Evolutionary conservation across 148 eudicot species (phyloP).

Genomic region (Dysphania ambrosioides): DNA sequence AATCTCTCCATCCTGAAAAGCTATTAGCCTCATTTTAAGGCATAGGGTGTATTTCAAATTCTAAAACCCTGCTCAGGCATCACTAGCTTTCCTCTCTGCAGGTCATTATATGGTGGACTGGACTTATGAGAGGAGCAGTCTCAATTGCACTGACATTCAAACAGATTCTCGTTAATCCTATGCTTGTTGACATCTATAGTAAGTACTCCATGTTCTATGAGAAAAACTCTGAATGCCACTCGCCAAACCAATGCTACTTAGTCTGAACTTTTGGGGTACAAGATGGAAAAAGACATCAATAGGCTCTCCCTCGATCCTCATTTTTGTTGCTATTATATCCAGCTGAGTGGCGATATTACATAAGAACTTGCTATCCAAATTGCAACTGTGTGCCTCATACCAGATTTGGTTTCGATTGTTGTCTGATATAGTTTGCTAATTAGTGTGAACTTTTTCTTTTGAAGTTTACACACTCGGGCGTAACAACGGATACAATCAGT

Average conservation of each 20-base stretch:
- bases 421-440: background rate
- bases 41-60: background rate
- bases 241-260: too few relatives aligned
- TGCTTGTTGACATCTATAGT: background rate
- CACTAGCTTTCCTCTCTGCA: slow-evolving; percentile 7
- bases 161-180: slow-evolving; percentile 42
- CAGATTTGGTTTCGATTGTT: too few relatives aligned
- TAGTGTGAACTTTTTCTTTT: slow-evolving; percentile 2
- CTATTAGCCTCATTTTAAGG: background rate
- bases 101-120: slow-evolving; percentile 98
- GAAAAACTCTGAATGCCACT: too few relatives aligned
- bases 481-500: slow-evolving; percentile 56
- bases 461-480: slow-evolving; percentile 86
- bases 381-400: too few relatives aligned
- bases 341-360: too few relatives aligned
- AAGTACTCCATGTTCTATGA: too few relatives aligned
- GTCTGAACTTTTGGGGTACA: too few relatives aligned
- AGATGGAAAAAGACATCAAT: too few relatives aligned
- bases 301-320: too few relatives aligned
- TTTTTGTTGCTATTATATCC: too few relatives aligned
- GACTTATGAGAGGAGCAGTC: slow-evolving; percentile 98
- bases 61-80: background rate
- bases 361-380: too few relatives aligned
- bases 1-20: background rate
- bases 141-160: slow-evolving; percentile 95